Base-by-base conservation (phyloP, 352 stramenopile genomes). In the Aphanomyces astaci region DNA sequence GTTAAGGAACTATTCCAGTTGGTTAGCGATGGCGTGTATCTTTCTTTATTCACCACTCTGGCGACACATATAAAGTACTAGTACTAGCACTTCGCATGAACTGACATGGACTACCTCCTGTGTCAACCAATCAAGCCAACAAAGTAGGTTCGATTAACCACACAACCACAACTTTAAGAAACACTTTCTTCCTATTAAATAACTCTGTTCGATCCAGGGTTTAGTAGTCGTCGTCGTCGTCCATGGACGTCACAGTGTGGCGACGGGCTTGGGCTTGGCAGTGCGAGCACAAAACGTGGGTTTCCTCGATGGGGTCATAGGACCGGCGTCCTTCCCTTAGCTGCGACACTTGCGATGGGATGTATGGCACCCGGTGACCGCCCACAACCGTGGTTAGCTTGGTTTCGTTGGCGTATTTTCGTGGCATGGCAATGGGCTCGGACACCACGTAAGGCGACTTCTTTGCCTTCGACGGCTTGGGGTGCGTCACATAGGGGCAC, bases 221-320 rank as follows among this genome's bases (percentile, higher is more conserved):
- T 31, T 59, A 59, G 51, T 59, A 59, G 24, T 59, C 51, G 24
- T 59, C 51, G 17, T 54, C 46, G 51, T 59, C 51, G 30, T 59
- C 51, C 10, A 31, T 19, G 15, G 51, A 25, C 4, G 51, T 40
- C 10, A 59, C 28, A 3, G 51, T 40, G 13, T 27, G 13, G 45
- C 45, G 45, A n/a, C 13, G 13, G 13, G 22, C 22, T 19, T 39
- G 13, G 15, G 13, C 24, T 11, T 30, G 11, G 59, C 59, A 66
- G 33, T 53, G 25, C 5, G 17, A 15, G 28, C 59, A 66, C 33
- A 56, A 10, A 17, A 32, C 9, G 10, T 32, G 24, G 5, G 31
- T 36, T 53, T 66, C 59, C 11, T 66, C 40, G 31, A 66, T 66
- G 9, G 59, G 59, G 28, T 59, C 33, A 56, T 39, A 56, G 24